A percentile compares a stretch with the other conserved stretches of the same genome.
Evolutionary conservation across 805 yeast species (phyloP).

Genomic region (Kluyveromyces nonfermentans): DNA sequence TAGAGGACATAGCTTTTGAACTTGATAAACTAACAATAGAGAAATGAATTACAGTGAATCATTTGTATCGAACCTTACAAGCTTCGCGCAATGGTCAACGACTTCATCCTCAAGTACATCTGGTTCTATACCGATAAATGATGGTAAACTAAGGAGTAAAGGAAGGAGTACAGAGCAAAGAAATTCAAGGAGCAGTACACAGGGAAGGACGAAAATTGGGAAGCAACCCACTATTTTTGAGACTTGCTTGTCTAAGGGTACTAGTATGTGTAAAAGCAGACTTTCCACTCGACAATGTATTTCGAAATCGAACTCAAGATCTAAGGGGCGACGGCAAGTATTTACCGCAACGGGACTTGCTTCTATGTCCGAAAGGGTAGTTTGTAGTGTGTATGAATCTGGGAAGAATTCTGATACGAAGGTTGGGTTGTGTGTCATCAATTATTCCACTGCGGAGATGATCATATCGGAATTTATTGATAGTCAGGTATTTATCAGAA

Average conservation of each 20-base stretch:
- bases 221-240: background rate
- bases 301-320: background rate
- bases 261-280: background rate
- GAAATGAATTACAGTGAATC: background rate
- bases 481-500: conserved; percentile 38
- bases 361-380: conserved; percentile 9
- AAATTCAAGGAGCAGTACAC: background rate
- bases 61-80: background rate
- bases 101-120: background rate
- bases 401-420: conserved; percentile 18
- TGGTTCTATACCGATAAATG: background rate
- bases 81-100: background rate
- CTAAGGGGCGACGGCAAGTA: background rate
- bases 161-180: background rate
- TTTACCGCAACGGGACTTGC: background rate
- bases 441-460: conserved; percentile 32
- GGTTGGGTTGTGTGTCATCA: conserved; percentile 35
- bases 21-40: background rate
- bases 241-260: background rate
- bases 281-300: background rate
- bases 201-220: background rate
- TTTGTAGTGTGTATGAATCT: conserved; percentile 25
- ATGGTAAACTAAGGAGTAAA: background rate
- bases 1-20: background rate
- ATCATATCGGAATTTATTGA: conserved; percentile 32